Conservation (phyloP, 2,329 filamentous ascomycete species). For the Phaeoacremonium minimum region DNA sequence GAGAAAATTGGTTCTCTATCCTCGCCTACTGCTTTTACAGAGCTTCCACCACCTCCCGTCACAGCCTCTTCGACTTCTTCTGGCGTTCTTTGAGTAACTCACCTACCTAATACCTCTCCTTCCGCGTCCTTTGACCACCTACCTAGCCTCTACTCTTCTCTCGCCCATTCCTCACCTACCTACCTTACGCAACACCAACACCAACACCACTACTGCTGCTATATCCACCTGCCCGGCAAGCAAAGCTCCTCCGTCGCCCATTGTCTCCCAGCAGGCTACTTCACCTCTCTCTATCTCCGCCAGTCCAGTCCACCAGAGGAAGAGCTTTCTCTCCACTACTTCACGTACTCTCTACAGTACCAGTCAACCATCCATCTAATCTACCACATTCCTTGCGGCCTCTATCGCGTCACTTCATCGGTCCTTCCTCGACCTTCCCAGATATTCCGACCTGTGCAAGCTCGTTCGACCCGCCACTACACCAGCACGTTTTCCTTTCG, state of each 20-base stretch:
- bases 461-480: conserved; percentile 44
- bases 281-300: too few species aligned
- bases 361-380: neutral
- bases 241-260: too few species aligned
- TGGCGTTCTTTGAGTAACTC: conserved; percentile 8
- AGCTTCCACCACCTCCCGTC: neutral
- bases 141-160: conserved; percentile 8
- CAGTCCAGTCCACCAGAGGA: neutral
- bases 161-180: conserved; percentile 10
- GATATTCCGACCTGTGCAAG: conserved; percentile 7
- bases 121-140: conserved; percentile 7
- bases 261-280: too few species aligned
- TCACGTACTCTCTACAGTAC: neutral
- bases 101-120: too few species aligned
- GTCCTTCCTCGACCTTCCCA: conserved; percentile 7
- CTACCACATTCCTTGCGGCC: neutral
- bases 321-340: neutral
- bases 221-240: conserved; percentile 6
- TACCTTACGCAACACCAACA: too few species aligned
- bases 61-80: conserved; percentile 5
- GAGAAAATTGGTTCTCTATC: conserved; percentile 14
- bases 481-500: conserved; percentile 93
- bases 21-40: conserved; percentile 1
- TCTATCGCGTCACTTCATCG: neutral
- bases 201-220: too few species aligned